Base-by-base conservation (phyloP, 1,284 basidiomycete genomes). In the Naganishia albida region DNA sequence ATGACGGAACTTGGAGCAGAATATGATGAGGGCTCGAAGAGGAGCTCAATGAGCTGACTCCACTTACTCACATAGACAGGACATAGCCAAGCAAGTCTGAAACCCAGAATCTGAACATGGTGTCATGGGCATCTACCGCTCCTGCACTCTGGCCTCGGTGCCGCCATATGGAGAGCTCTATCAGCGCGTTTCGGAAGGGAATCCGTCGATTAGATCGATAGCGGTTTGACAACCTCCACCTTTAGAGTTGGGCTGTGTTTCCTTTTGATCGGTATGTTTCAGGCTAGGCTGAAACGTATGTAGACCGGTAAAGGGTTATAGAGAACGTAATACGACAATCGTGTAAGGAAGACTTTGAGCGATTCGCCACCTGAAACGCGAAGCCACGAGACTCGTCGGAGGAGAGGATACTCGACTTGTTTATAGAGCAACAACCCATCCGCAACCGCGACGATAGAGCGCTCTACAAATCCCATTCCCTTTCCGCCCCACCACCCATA, bases 141-240 rank as follows among this genome's bases (percentile, higher is more conserved):
- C 23, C 8, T 49, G n/a, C 28, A 13, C 16, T 13, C 18, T 53
- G 18, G n/a, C 51, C 28, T 28, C 42, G 15, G n/a, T 12, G 30
- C 7, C 18, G 13, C 18, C 13, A 7, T 8, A 30, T 20, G 34
- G 15, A 16, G 28, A 53, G 28, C 30, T 25, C 18, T 53, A 51
- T 51, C 54, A 56, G 42, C 55, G 55, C 42, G n/a, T 60, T 34
- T 60, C 57, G 57, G 57, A 49, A 50, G 57, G 25, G 25, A 44
- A 56, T 23, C 8, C 15, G 10, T 10, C 20, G 46, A 12, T 12
- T 12, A 18, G 20, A 48, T 12, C 18, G 18, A 48, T 48, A 23
- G 46, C 10, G 10, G 18, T 12, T 38, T 38, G 51, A 39, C 38
- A 10, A 26, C 57, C 57, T 60, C 57, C 57, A 60, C 57, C 34